Evolutionary conservation across 345 rosid genomes (phyloP), one percentile per base, ranked within the genome.

Genomic region (Cardamine occulta): DNA sequence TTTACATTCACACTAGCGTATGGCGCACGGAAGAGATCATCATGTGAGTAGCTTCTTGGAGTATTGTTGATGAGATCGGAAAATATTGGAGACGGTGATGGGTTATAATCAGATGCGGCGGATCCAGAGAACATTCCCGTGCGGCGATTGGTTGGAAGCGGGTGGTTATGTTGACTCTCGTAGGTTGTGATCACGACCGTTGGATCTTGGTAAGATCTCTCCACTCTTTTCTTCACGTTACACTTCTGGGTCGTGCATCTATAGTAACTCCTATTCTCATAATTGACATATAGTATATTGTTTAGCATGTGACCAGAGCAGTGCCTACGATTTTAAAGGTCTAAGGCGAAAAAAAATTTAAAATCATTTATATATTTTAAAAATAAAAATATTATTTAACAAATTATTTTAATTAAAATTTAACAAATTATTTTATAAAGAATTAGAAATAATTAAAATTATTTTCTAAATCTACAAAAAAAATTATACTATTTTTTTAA

Each of bases 161-260:
- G 96, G 63, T 93, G 98, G 83, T 87, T 91, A 77, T 93, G 98
- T 63, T 88, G 91, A 15, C 98, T 94, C 78, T 93, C 97, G 14
- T 91, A 93, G 1, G 97, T 93, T 40, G 98, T 93, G 73, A 91
- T 86, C 57, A 93, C 94, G 13, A 80, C 79, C 21, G 98, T 76
- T 35, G 96, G 97, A 68, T 93, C 97, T 69, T 91, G 85, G 80
- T 81, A 89, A 12, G 98, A 91, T 37, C 97, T 85, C 54, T 93
- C 98, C 7, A 93, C 94, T 8, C 97, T 74, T 70, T 93, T 91
- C 91, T 93, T 93, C 26, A 93, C 98, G 2, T 75, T 85, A 74
- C 97, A 93, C 55, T 86, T 91, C 76, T 87, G 93, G 4, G 88
- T 93, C 13, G 98, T 93, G 96, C 98, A 93, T 77, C 96, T 78